Base-by-base conservation (phyloP, 176 grass and related monocot genomes). In the Carex cristatella region DNA sequence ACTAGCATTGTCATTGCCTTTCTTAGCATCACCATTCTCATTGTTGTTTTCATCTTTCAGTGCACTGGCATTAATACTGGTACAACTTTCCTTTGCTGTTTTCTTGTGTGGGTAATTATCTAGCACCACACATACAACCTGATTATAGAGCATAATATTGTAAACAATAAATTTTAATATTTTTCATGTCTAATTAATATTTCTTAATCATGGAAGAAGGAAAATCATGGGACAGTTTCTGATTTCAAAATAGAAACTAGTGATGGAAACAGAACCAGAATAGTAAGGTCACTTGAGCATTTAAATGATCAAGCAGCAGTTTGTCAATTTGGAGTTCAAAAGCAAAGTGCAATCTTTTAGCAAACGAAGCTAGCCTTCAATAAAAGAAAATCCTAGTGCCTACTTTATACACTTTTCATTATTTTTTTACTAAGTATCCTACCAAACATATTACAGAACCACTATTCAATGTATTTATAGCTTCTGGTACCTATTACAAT, bases 81-180 rank as follows among this genome's bases (percentile, higher is more conserved):
- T 27, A 87, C 90, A 79, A 88, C 73, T 67, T 77, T 80, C 86
- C 46, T 87, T 86, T 87, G 80, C 76, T 68, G 67, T 65, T 81
- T 87, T 88, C 82, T 89, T 85, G 80, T 72, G 83, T 79, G 60
- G 85, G 83, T 95, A 99, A 81, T 93, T 99, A 85, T 99, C 96
- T 76, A 99, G 54, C 79, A 92, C 93, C 72, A 89, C 91, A 85
- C 92, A 88, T 86, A 99, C 96, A 85, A 95, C 91, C 93, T 94
- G 86, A 60, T 48, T 83, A 85, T 56, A 77, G 67, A 42, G 61
- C 16, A 72, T 72, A 46, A 9, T 86, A 79, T 57, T 79, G 30
- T 33, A 55, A 78, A 55, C 51, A 57, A 15, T 78, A 28, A 56
- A 16, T 53, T 48, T n/a, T 46, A 10, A 13, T 23, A 13, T 75